phyloP scores from a whole-genome alignment of 2,329 filamentous ascomycete species.

The Bisporella sp. region DNA sequence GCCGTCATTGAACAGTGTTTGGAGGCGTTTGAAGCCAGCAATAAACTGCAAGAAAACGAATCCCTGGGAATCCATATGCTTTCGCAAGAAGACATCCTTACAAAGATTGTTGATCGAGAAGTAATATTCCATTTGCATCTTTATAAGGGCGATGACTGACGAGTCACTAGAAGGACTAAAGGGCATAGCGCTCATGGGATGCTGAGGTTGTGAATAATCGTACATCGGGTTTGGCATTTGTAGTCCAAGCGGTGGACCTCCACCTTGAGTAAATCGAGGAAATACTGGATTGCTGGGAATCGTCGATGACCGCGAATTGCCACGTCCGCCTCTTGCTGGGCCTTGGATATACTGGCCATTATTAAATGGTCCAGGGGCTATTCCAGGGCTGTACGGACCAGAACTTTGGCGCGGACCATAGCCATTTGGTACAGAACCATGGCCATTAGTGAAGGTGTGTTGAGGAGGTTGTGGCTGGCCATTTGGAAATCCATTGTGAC shows the following conservation, averaged over 20 bases:
- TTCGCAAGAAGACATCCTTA: slow-evolving; percentile 84
- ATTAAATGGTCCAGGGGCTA: slow-evolving; percentile 28
- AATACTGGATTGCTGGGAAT: slow-evolving; percentile 49
- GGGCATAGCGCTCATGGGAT: slow-evolving; percentile 48
- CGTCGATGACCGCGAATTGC: slow-evolving; percentile 52
- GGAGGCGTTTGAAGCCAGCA: slow-evolving; percentile 79
- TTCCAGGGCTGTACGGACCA: slow-evolving; percentile 29
- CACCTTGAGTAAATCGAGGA: slow-evolving; percentile 31
- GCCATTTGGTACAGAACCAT: slow-evolving; percentile 22
- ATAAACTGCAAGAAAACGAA: slow-evolving; percentile 79
- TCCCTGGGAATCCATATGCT: slow-evolving; percentile 91
- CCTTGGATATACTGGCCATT: slow-evolving; percentile 23
- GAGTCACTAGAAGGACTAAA: slow-evolving; percentile 52
- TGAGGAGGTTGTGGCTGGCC: slow-evolving; percentile 21
- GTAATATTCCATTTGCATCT: slow-evolving; percentile 74
- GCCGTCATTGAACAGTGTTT: slow-evolving; percentile 59
- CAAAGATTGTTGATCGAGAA: slow-evolving; percentile 93
- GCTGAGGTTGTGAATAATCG: slow-evolving; percentile 45
- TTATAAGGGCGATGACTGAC: slow-evolving; percentile 36
- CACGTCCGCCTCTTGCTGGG: slow-evolving; percentile 38
- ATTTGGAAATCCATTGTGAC: slow-evolving; percentile 28
- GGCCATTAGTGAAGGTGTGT: slow-evolving; percentile 34
- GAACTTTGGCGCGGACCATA: slow-evolving; percentile 22
- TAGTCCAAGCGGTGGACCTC: slow-evolving; percentile 28
- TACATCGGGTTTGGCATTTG: slow-evolving; percentile 46